A percentile compares a stretch with the other conserved stretches of the same genome.
These are phyloP conservation scores for Themeda triandra DNA, from an alignment of 176 grass and related monocot species.

Conservation along the genomic window DNA sequence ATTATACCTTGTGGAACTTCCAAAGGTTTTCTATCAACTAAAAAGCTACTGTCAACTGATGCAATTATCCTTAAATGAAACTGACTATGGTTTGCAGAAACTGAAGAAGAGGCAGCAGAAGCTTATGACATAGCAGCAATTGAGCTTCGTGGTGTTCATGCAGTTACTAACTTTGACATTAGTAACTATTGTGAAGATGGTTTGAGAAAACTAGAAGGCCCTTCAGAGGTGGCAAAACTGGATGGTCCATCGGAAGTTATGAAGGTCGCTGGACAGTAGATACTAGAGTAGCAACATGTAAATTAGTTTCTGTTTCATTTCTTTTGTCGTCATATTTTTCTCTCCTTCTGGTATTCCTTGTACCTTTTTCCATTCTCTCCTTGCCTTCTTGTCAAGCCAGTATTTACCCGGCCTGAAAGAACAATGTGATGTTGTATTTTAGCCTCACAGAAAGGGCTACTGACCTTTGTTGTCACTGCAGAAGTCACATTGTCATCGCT, in stretches of 20 bases:
- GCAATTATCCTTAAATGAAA: not conserved
- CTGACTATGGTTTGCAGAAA: conserved; percentile 46
- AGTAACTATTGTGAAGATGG: conserved; percentile 67
- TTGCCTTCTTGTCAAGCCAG: not conserved
- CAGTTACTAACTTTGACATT: conserved; percentile 93
- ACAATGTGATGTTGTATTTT: conserved; percentile 13
- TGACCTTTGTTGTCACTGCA: not conserved
- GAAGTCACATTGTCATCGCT: not conserved
- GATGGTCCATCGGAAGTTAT: conserved; percentile 34
- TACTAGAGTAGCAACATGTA: conserved; percentile 37
- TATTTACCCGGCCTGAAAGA: not conserved
- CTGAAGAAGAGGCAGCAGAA: conserved; percentile 92
- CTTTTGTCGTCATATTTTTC: not conserved
- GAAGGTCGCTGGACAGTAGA: conserved; percentile 51
- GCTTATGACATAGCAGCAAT: conserved; percentile 97
- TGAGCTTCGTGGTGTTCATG: conserved; percentile 70
- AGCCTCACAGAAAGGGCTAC: not conserved
- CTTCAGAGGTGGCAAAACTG: conserved; percentile 8
- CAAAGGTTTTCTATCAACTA: not conserved
- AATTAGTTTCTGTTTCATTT: conserved; percentile 28
- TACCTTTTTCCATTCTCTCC: not conserved
- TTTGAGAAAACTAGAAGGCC: conserved; percentile 45
- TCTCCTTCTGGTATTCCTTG: not conserved
- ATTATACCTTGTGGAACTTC: not conserved
- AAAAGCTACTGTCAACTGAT: not conserved